Base-by-base conservation (phyloP, 2,329 filamentous ascomycete genomes). In the Sodiomyces alkalinus region DNA sequence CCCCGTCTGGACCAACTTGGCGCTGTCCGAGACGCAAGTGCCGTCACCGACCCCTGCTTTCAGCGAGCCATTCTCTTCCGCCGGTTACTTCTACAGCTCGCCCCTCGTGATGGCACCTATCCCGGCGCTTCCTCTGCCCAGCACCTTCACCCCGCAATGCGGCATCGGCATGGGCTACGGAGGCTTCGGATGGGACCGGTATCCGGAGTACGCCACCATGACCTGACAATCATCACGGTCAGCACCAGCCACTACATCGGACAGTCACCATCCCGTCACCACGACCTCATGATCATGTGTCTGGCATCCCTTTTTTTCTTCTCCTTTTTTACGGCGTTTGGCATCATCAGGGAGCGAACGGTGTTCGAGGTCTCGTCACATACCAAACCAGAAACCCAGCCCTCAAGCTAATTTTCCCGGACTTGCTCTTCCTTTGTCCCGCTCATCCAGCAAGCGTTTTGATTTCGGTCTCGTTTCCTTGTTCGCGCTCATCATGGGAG, bases 161-260 rank as follows among this genome's bases (percentile, higher is more conserved):
- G 82, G 83, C 43, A 72, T 85, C 33, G 77, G 76, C 47, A 63
- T 75, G 35, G 77, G 74, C 34, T 85, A 80, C 59, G 68, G 71
- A 41, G 68, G 74, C 39, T 92, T 92, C 51, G 81, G 80, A 42
- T 93, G 83, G 81, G 82, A 81, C 52, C 68, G 79, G 42, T 83
- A 80, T 51, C 79, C 80, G 47, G 81, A 87, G 53, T 92, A 86
- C 52, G 68, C 81, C 41, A 76, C 81, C 38, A 85, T 78, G 40
- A 92, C 92, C 64, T 94, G 80, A 80, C 64, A 69, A 71, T 56
- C 64, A n/a, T n/a, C n/a, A n/a, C n/a, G n/a, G n/a, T n/a, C n/a
- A n/a, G n/a, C n/a, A 71, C 46, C 55, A 49, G 48, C 56, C 38
- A 52, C 49, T 47, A 50, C 55, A 57, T 46, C 56, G 59, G 14